Base-by-base conservation (phyloP, 2,329 filamentous ascomycete species). In the Fusarium chaquense region DNA sequence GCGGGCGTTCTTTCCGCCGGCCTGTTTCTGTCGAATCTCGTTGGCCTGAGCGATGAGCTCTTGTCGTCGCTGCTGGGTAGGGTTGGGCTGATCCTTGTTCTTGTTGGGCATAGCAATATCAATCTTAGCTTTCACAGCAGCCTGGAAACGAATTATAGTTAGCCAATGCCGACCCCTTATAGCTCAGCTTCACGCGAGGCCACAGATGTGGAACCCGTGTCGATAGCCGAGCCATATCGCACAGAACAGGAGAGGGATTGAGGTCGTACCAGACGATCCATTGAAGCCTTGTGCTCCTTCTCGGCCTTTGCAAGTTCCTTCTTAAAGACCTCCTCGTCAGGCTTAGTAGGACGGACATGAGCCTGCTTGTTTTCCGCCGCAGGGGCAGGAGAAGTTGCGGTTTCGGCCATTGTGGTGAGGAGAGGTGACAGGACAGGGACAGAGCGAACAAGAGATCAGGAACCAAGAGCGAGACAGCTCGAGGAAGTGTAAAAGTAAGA, bases 301-400 rank as follows among this genome's bases (percentile, higher is more conserved):
- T 98, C 93, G 28, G 92, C 91, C 82, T 91, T 89, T 52, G 89
- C 90, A 66, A 97, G 86, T 69, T 88, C 87, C 78, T 90, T 87
- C 83, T 97, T 94, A 86, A 90, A 99, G 73, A 86, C 84, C 71
- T 91, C 91, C 83, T 96, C 92, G 81, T 98, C 93, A 47, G 96
- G 96, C 86, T 92, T 93, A 82, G 92, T 88, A 56, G 94, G 94
- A 83, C 90, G 93, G 76, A 83, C 78, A 69, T 81, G 80, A 62
- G 78, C 55, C 53, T 73, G 65, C 70, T 78, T 77, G 67, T 83
- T 78, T 33, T 60, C 59, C 59, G 80, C 81, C 73, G 80, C 81
- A 67, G 78, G 73, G 70, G 83, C 79, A 65, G 84, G 78, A 58
- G 85, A 79, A 49, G 84, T 78, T 65, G 82, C 79, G 60, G 83